Evolutionary conservation across 257 asterid genomes (phyloP).

Genomic region (Parsonsia alboflavescens): DNA sequence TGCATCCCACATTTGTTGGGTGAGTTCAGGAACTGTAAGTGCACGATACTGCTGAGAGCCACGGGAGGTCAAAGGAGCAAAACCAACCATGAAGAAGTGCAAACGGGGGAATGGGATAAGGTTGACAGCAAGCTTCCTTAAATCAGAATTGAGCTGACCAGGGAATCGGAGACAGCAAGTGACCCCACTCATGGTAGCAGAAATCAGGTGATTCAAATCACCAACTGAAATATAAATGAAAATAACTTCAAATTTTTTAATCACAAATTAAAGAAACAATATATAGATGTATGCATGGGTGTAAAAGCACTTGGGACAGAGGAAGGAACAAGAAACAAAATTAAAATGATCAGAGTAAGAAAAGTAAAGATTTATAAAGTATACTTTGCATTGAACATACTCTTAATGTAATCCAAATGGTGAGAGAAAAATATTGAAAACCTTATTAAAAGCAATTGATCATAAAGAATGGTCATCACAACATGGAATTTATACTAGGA

Average conservation of each 20-base stretch:
- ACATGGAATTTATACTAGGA: no score
- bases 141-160: conserved; percentile 16
- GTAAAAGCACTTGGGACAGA: background rate
- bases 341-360: no score
- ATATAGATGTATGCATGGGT: background rate
- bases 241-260: background rate
- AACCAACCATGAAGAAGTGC: conserved; percentile 91
- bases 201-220: conserved; percentile 76
- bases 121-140: conserved; percentile 68
- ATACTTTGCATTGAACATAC: no score
- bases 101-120: conserved; percentile 81
- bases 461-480: background rate
- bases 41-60: conserved; percentile 93
- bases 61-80: conserved; percentile 82
- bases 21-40: conserved; percentile 79
- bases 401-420: no score
- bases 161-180: conserved; percentile 76
- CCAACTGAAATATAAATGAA: conserved; percentile 48
- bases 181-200: conserved; percentile 91
- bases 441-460: background rate
- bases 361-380: background rate
- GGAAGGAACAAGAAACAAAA: background rate
- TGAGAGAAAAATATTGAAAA: no score
- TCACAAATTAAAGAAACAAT: background rate
- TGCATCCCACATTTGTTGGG: conserved; percentile 94